phyloP scores from a whole-genome alignment of 768 basidiomycete species.

The Tubosaeta sp. region DNA sequence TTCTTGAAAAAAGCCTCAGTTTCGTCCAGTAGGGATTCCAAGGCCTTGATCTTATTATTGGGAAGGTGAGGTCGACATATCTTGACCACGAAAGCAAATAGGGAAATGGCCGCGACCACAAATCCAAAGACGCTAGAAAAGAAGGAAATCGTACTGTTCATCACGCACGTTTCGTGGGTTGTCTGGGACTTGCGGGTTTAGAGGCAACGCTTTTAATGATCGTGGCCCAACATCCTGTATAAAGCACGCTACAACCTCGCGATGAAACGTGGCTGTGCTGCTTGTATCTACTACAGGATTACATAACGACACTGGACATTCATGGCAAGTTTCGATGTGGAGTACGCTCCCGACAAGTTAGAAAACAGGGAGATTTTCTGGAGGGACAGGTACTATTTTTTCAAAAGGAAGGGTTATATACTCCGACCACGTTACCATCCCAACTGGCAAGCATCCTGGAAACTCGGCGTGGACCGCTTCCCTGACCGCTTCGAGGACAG shows the following conservation, averaged over 20 bases:
- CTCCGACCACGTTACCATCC: slow-evolving; percentile 27
- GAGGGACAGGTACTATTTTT: slow-evolving; percentile 15
- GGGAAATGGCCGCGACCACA: not conserved
- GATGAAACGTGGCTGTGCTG: too few relatives aligned
- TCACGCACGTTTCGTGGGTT: too few relatives aligned
- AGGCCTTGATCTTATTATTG: not conserved
- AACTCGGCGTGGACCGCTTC: not conserved
- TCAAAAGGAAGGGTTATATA: slow-evolving; percentile 17
- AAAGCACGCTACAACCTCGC: too few relatives aligned
- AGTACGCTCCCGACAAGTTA: too few relatives aligned
- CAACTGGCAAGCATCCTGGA: too few relatives aligned
- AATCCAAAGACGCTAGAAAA: not conserved
- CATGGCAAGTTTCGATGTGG: too few relatives aligned
- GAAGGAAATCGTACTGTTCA: too few relatives aligned
- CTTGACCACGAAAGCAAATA: not conserved
- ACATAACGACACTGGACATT: too few relatives aligned
- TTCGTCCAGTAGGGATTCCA: not conserved
- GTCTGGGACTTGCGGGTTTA: too few relatives aligned
- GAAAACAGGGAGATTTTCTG: slow-evolving; percentile 10
- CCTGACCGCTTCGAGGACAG: slow-evolving; percentile 2
- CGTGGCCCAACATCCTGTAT: too few relatives aligned
- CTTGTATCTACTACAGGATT: too few relatives aligned
- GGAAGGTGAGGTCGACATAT: not conserved
- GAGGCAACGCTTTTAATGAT: too few relatives aligned
- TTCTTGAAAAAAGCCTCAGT: not conserved